phyloP scores from a whole-genome alignment of 371 early-diverging fungal species.

The Sanchytrium tribonematis region DNA sequence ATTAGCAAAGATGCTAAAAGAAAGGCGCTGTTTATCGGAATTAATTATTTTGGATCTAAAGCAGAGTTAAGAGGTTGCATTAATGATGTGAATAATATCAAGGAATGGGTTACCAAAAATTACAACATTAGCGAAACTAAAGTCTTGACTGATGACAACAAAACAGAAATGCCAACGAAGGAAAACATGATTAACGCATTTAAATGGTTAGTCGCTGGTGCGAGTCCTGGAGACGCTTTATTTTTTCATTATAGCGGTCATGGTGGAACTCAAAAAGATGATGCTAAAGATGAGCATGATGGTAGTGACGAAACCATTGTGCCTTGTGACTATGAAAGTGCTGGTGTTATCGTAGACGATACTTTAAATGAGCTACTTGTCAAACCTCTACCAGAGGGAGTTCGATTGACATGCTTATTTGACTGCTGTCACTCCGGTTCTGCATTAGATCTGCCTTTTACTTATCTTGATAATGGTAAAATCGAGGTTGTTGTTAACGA shows the following conservation, averaged over 20 bases:
- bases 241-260: conserved; percentile 43
- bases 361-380: conserved; percentile 13
- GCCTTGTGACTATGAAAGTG: not conserved
- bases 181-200: conserved; percentile 54
- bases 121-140: conserved; percentile 17
- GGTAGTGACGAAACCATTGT: not conserved
- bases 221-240: conserved; percentile 48
- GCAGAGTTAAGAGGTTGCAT: conserved; percentile 48
- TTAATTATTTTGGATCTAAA: conserved; percentile 49
- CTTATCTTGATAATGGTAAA: conserved; percentile 36
- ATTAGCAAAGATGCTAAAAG: not conserved
- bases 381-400: conserved; percentile 43
- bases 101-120: conserved; percentile 27
- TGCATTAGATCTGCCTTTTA: conserved; percentile 54
- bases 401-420: conserved; percentile 51
- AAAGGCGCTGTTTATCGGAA: conserved; percentile 61
- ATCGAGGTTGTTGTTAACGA: not conserved
- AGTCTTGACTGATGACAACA: conserved; percentile 7
- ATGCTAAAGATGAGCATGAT: not conserved
- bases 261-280: not conserved
- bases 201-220: conserved; percentile 63
- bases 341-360: not conserved
- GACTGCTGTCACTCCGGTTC: conserved; percentile 38
- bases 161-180: conserved; percentile 26
- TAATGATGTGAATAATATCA: conserved; percentile 65